Base-by-base conservation (phyloP, 257 asterid species). In the Solanum appendiculatum region DNA sequence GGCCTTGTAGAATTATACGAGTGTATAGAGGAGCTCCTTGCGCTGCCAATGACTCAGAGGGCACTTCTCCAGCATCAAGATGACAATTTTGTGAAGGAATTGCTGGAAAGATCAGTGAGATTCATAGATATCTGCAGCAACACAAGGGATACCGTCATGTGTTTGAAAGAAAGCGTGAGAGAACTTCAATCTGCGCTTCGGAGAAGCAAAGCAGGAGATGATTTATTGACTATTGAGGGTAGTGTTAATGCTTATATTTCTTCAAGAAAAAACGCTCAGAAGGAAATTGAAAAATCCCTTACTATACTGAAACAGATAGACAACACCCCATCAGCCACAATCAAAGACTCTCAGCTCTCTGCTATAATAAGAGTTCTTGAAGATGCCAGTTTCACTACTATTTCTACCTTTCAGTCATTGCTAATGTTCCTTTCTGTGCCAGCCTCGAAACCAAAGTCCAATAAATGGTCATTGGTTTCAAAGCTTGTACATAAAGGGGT, bases 151-250 rank as follows among this genome's bases (percentile, higher is more conserved):
- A 33, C 64, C 2, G 85, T 89, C 7, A 86, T 88, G 90, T 60
- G 51, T 48, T 56, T 87, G 64, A 91, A 88, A 54, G 88, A 91
- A 85, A 85, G 86, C 51, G 39, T 86, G 39, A 44, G 81, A 16
- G 89, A 88, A 31, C 89, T 91, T 66, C 91, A 89, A 48, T 91
- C 93, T 0, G 80, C 89, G 31, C 74, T 91, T n/a, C 63, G 93
- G 18, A 80, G 93, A 82, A 89, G 89, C 85, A 91, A 91, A 87
- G 73, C 44, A 0, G 88, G 91, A 25, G 91, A 89, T 40, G 83
- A 70, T 86, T 80, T 46, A 5, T 48, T 82, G 34, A 86, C 83
- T 72, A 78, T 86, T 31, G 91, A 85, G 25, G 86, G 54, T 0
- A 87, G 60, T 13, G 60, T 89, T 16, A 25, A 48, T 23, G 85